Evolutionary conservation across 75 land plant species (phyloP), one percentile per base, ranked within the genome.

Genomic region (Larix kaempferi): DNA sequence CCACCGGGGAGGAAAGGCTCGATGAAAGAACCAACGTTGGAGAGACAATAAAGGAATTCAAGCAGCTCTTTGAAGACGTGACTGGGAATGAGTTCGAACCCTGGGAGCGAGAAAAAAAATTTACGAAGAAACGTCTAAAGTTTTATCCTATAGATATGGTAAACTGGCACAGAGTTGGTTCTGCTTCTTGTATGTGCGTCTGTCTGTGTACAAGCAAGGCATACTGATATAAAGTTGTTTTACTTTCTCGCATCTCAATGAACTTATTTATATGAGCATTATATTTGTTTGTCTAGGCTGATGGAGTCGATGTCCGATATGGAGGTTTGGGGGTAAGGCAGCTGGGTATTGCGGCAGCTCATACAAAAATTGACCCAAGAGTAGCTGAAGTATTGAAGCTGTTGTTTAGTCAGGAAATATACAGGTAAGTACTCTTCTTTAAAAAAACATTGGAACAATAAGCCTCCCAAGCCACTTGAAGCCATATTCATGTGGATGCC

Each of bases 21-120:
- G 93, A 93, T 21, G 93, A 91, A 62, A 61, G 73, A 85, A 69
- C 79, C 0, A 72, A 73, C 72, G 49, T 56, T 21, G 82, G 76
- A 17, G 62, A 74, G 55, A 89, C 89, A 3, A 25, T 93, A 0
- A 77, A 81, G 22, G 93, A 90, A 69, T 93, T 93, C 78, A 88
- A 64, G 1, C 78, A 80, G 77, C 81, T 87, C 3, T 93, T 90
- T 78, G 80, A 93, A 71, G 89, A 87, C 21, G 6, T 87, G 44
- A 93, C 95, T 1, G 95, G 95, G 5, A 93, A 93, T 71, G 89
- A 87, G 49, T 93, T 93, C 66, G 93, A 91, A 67, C 91, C 89
- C 33, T 93, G 95, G 95, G 91, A 90, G 57, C 82, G 93, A 14
- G 89, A 93, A 82, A 93, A 91, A 83, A 89, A 82, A 77, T 82